These are phyloP conservation scores for Tulasnella calospora DNA, from an alignment of 768 basidiomycete genomes.

Conservation along the genomic window DNA sequence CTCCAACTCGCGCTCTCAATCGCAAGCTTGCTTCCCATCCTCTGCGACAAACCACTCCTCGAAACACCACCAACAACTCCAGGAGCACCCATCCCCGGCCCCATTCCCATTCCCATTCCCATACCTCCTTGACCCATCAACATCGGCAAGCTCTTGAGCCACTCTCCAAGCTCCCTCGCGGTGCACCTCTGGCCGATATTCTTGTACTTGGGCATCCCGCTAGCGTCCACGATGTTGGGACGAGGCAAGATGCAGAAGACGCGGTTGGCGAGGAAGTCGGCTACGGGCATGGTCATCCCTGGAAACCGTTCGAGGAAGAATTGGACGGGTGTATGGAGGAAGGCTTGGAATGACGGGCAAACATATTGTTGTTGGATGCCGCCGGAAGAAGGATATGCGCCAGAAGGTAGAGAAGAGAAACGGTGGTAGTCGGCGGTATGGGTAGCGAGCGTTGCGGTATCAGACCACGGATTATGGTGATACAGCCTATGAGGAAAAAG, in stretches of 20 bases:
- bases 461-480: constrained; percentile 97
- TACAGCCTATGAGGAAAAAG: constrained; percentile 65
- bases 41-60: background rate
- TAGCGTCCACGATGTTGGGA: constrained; percentile 49
- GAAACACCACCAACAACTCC: background rate
- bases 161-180: constrained; percentile 78
- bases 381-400: background rate
- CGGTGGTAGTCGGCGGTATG: constrained; percentile 34
- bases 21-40: constrained; percentile 1
- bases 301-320: constrained; percentile 90
- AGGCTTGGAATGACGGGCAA: constrained; percentile 64
- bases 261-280: constrained; percentile 74
- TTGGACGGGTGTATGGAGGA: constrained; percentile 66
- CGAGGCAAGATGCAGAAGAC: constrained; percentile 78
- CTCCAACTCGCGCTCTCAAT: constrained; percentile 15
- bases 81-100: background rate
- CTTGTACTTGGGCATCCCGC: constrained; percentile 26
- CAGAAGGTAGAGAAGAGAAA: background rate
- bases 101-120: background rate
- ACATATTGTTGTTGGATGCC: background rate
- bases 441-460: constrained; percentile 72
- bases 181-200: constrained; percentile 34
- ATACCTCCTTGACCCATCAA: constrained; percentile 49
- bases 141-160: constrained; percentile 77
- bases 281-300: constrained; percentile 82